These are phyloP conservation scores for Carex kokanica DNA, from an alignment of 176 grass and related monocot genomes.

Conservation along the genomic window DNA sequence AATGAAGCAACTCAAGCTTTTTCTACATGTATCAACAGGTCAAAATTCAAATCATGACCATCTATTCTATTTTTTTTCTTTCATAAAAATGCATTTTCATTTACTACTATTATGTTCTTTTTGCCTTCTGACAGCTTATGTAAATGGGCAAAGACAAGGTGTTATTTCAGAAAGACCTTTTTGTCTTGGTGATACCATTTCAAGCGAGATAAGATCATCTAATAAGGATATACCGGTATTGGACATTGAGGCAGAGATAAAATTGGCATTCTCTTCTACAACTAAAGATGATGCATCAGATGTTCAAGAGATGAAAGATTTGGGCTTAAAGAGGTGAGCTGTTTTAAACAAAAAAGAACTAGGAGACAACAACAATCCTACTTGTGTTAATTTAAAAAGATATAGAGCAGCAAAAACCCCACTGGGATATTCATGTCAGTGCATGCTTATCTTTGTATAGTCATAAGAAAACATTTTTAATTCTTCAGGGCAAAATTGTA, in stretches of 20 bases:
- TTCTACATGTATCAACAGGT: slow-evolving; percentile 97
- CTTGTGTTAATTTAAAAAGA: not conserved
- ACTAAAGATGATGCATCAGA: slow-evolving; percentile 29
- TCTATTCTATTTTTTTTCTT: not conserved
- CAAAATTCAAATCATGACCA: not conserved
- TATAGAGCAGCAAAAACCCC: not conserved
- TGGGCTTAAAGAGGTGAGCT: slow-evolving; percentile 62
- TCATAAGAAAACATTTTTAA: not conserved
- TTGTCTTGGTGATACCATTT: slow-evolving; percentile 65
- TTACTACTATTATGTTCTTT: not conserved
- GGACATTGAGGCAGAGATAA: slow-evolving; percentile 81
- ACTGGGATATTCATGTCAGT: not conserved
- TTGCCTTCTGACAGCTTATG: slow-evolving; percentile 58
- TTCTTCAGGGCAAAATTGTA: slow-evolving; percentile 66
- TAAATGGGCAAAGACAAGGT: slow-evolving; percentile 88
- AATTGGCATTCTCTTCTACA: slow-evolving; percentile 47
- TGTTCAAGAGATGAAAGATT: slow-evolving; percentile 71
- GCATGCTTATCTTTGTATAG: not conserved
- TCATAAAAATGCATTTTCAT: not conserved
- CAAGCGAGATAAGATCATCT: slow-evolving; percentile 33
- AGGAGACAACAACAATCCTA: not conserved
- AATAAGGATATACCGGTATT: slow-evolving; percentile 30
- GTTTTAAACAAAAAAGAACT: not conserved
- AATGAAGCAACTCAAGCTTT: slow-evolving; percentile 62
- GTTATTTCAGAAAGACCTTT: slow-evolving; percentile 70